Evolutionary conservation across 2,329 filamentous ascomycete genomes (phyloP).

Genomic region (Metarhizium humberi): DNA sequence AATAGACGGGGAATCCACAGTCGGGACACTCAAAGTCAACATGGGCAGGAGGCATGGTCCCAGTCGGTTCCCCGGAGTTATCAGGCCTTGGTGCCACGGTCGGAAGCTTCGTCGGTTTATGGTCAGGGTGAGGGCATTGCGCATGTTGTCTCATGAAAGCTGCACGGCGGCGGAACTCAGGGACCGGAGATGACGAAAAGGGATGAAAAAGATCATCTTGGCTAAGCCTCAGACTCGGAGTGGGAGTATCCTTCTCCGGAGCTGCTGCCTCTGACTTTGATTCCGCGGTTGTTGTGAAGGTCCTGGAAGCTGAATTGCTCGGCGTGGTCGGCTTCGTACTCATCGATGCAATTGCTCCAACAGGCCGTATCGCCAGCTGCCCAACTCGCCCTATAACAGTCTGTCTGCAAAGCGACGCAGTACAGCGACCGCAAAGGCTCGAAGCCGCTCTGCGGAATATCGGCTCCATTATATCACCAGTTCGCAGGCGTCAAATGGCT

Average conservation of each 20-base stretch:
- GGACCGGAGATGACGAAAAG: slow-evolving; percentile 80
- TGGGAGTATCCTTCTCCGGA: slow-evolving; percentile 12
- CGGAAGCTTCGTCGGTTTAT: slow-evolving; percentile 64
- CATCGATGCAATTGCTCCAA: slow-evolving; percentile 15
- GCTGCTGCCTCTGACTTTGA: slow-evolving; percentile 18
- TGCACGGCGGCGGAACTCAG: slow-evolving; percentile 77
- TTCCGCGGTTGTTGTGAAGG: slow-evolving; percentile 21
- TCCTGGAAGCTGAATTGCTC: slow-evolving; percentile 11
- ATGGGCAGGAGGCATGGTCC: slow-evolving; percentile 60
- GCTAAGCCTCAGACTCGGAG: slow-evolving; percentile 34
- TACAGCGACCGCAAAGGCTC: slow-evolving; percentile 31
- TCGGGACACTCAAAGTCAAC: slow-evolving; percentile 94
- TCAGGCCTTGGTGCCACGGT: slow-evolving; percentile 56
- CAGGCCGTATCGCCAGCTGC: slow-evolving; percentile 16
- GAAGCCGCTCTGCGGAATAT: slow-evolving; percentile 29
- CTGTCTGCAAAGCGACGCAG: slow-evolving; percentile 24
- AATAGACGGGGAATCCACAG: slow-evolving; percentile 89
- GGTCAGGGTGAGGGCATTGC: slow-evolving; percentile 83
- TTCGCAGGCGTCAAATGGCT: neutral
- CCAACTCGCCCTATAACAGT: slow-evolving; percentile 6
- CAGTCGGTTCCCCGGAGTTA: slow-evolving; percentile 44
- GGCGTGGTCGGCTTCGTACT: slow-evolving; percentile 10
- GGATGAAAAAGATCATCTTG: slow-evolving; percentile 87
- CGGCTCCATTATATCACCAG: slow-evolving; percentile 25
- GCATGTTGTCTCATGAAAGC: slow-evolving; percentile 90